Conservation (phyloP, 192 early-diverging fungal species). For the Geranomyces variabilis region DNA sequence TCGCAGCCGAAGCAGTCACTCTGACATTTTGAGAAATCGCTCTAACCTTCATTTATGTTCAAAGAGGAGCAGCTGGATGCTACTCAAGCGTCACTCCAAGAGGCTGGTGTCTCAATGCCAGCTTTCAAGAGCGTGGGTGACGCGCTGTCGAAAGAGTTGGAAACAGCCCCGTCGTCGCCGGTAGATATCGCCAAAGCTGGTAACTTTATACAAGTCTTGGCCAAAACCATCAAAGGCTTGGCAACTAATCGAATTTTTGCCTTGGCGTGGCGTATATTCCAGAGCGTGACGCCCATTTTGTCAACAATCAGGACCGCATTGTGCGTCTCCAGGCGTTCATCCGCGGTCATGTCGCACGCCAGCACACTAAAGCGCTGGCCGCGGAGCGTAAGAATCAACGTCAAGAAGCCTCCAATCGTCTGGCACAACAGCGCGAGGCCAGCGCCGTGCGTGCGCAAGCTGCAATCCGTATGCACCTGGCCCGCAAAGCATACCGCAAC, state of each 20-base stretch:
- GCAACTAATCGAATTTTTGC: slow-evolving; percentile 14
- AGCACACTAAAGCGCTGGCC: slow-evolving; percentile 2
- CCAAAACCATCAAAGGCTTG: too few species aligned
- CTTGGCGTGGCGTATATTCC: not conserved
- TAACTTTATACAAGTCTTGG: too few species aligned
- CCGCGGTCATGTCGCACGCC: slow-evolving; percentile 37
- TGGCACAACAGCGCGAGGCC: slow-evolving; percentile 16
- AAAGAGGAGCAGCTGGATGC: slow-evolving; percentile 67
- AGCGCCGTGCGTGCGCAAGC: slow-evolving; percentile 43
- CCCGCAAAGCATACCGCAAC: slow-evolving; percentile 36
- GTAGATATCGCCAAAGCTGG: slow-evolving; percentile 19
- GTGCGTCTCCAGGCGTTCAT: slow-evolving; percentile 25
- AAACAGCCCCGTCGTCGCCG: slow-evolving; percentile 37
- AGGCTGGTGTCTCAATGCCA: slow-evolving; percentile 81
- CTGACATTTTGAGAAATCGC: not conserved
- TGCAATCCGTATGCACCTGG: slow-evolving; percentile 38
- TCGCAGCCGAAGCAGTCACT: slow-evolving; percentile 9
- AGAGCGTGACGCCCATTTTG: slow-evolving; percentile 27
- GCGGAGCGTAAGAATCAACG: slow-evolving; percentile 9
- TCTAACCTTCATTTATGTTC: not conserved
- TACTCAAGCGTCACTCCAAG: slow-evolving; percentile 83
- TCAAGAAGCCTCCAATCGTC: not conserved
- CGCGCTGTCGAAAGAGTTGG: slow-evolving; percentile 55
- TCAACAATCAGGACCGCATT: slow-evolving; percentile 28
- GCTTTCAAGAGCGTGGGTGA: slow-evolving; percentile 84